Evolutionary conservation across 495 filamentous ascomycete genomes (phyloP).

Genomic region (Durotheca rogersii): DNA sequence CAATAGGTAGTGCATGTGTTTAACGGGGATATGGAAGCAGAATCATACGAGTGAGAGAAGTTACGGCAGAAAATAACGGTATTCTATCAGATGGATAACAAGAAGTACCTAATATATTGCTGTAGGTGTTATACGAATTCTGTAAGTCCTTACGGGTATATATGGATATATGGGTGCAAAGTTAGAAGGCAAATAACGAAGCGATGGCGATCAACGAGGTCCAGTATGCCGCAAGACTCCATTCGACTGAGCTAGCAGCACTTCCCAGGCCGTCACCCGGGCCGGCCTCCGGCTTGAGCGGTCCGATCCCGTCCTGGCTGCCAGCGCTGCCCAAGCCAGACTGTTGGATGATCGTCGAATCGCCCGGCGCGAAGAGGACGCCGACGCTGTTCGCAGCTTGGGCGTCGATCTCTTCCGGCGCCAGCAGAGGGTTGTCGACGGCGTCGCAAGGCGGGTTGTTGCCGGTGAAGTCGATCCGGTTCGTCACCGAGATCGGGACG

Average conservation of each 20-base stretch:
- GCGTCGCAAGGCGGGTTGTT: slow-evolving; percentile 47
- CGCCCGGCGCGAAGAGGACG: slow-evolving; percentile 49
- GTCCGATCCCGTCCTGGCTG: slow-evolving; percentile 36
- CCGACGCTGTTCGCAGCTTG: slow-evolving; percentile 39
- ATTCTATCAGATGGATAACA: too few relatives aligned
- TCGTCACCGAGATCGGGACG: slow-evolving; percentile 65
- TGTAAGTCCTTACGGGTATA: too few relatives aligned
- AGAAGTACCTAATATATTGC: too few relatives aligned
- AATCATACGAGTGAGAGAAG: too few relatives aligned
- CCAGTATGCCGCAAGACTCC: slow-evolving; percentile 2
- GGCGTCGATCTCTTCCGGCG: slow-evolving; percentile 41
- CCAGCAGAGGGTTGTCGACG: slow-evolving; percentile 46
- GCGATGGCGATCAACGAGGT: slow-evolving; percentile 2
- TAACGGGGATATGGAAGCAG: too few relatives aligned
- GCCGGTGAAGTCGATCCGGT: slow-evolving; percentile 50
- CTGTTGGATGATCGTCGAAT: slow-evolving; percentile 41
- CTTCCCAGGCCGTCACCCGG: slow-evolving; percentile 34
- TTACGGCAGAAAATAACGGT: too few relatives aligned
- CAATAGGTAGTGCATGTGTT: too few relatives aligned
- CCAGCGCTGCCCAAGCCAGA: slow-evolving; percentile 11
- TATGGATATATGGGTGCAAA: too few relatives aligned
- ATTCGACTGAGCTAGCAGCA: slow-evolving; percentile 27
- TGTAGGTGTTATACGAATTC: too few relatives aligned
- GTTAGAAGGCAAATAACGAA: slow-evolving; percentile 8
- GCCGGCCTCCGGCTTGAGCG: slow-evolving; percentile 27